Percentiles rank a stretch among this genome's conserved stretches.
These are phyloP conservation scores for Diaporthe aspalathi DNA, from an alignment of 2,329 filamentous ascomycete genomes.

Conservation along the genomic window DNA sequence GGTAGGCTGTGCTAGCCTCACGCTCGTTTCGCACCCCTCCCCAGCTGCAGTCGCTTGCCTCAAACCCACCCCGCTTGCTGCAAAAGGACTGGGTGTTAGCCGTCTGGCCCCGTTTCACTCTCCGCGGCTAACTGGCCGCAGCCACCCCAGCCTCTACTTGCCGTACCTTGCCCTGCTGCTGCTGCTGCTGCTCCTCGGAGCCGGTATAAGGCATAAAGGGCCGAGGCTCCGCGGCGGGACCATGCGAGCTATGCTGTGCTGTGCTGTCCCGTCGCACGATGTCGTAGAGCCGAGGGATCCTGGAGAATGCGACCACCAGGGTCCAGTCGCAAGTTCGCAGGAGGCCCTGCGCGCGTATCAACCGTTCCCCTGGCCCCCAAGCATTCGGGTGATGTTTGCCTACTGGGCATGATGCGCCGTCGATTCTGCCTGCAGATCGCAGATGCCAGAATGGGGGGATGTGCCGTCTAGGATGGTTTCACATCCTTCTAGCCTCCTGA, in stretches of 20 bases:
- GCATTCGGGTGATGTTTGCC: neutral
- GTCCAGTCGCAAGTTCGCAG: conserved; percentile 12
- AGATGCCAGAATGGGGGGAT: conserved; percentile 25
- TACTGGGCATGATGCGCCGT: conserved; percentile 19
- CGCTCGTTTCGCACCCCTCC: conserved; percentile 28
- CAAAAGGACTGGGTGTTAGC: conserved; percentile 13
- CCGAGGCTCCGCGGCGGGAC: neutral
- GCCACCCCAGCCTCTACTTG: neutral
- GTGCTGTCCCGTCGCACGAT: conserved; percentile 4
- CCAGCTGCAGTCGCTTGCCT: conserved; percentile 18
- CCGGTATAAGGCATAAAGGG: conserved; percentile 27
- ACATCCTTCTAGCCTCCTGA: conserved; percentile 18
- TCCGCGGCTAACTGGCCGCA: conserved; percentile 24
- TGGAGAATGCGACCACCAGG: conserved; percentile 19
- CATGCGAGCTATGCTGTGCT: neutral
- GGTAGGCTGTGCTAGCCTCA: conserved; percentile 24
- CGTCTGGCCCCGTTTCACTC: conserved; percentile 20
- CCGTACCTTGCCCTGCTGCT: neutral
- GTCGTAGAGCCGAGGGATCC: neutral
- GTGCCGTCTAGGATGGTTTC: conserved; percentile 22
- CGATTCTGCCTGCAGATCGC: conserved; percentile 8
- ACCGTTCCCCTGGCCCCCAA: neutral
- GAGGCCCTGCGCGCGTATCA: neutral
- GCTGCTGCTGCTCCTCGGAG: neutral
- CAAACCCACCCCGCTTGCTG: conserved; percentile 9